These are phyloP conservation scores for Trichoderma aggressivum DNA, from an alignment of 2,329 filamentous ascomycete genomes.

Conservation along the genomic window DNA sequence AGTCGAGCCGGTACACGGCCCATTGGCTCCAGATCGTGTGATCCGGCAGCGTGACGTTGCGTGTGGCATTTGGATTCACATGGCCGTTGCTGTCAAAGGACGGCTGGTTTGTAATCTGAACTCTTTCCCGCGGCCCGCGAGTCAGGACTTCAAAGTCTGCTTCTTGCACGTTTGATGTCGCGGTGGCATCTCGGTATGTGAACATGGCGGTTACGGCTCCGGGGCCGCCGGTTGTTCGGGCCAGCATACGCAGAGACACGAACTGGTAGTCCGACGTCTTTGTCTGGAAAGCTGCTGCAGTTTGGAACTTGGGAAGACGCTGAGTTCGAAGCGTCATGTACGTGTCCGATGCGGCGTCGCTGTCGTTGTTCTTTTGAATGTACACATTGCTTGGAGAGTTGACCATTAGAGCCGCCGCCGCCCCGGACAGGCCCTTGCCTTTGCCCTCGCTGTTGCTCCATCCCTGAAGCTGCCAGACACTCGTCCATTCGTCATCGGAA, in stretches of 20 bases:
- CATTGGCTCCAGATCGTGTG: conserved; percentile 50
- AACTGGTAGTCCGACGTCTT: conserved; percentile 27
- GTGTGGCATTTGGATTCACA: conserved; percentile 45
- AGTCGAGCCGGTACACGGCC: conserved; percentile 59
- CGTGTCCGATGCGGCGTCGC: conserved; percentile 34
- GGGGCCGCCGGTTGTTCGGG: conserved; percentile 45
- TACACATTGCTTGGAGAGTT: conserved; percentile 46
- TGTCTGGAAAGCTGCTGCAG: conserved; percentile 47
- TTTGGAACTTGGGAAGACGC: conserved; percentile 44
- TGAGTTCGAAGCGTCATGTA: conserved; percentile 48
- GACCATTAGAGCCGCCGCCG: conserved; percentile 35
- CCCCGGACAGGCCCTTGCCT: conserved; percentile 26
- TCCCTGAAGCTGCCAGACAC: conserved; percentile 37
- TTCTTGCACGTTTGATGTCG: conserved; percentile 42
- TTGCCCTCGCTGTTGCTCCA: conserved; percentile 42
- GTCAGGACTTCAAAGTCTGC: conserved; percentile 54
- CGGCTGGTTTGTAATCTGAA: conserved; percentile 61
- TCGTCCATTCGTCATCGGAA: conserved; percentile 33
- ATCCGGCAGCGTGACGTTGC: conserved; percentile 45
- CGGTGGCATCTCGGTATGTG: conserved; percentile 44
- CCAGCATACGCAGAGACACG: conserved; percentile 46
- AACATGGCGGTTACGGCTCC: conserved; percentile 54
- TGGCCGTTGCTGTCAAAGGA: conserved; percentile 44
- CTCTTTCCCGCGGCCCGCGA: conserved; percentile 38
- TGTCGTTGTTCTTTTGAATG: conserved; percentile 42